Base-by-base conservation (phyloP, 371 early-diverging fungal genomes). In the Mucor saturninus region DNA sequence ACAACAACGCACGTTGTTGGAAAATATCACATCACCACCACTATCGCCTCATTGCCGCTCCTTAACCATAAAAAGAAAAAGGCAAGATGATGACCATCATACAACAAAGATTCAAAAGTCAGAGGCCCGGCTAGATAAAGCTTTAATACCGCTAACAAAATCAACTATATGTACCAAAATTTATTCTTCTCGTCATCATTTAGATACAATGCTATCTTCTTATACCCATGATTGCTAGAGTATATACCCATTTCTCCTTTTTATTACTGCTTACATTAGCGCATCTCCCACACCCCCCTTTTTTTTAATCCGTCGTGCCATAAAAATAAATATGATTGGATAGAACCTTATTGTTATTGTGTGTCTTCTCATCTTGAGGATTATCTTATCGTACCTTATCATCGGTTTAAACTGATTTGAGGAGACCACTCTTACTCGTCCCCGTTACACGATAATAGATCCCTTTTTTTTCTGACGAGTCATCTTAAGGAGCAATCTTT, bases 141-240 rank as follows among this genome's bases (percentile, higher is more conserved):
- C 60, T 8, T 37, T 40, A 39, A 46, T 50, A 40, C 59, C 39
- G 14, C 14, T 28, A 14, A 29, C n/a, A 52, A 60, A 26, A 52
- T 39, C 29, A n/a, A 49, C 21, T 39, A 60, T 14, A 8, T 51
- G n/a, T 48, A 48, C 28, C n/a, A 21, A 31, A 13, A 56, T 42
- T 4, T 46, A 46, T 46, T 21, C 46, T 21, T 46, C 46, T 21
- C n/a, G 4, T 32, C 37, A 58, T 49, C 58, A 58, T 58, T 37
- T 49, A 58, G 58, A 58, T 58, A 28, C 58, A 7, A 48, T 58
- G n/a, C 6, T 58, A 28, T 58, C 58, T 48, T n/a, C 26, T 37
- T 58, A 58, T 58, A 58, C 58, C 58, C 58, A 58, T 49, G 49
- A 58, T 58, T 49, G 58, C 37, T 58, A 49, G 48, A 46, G 32